Evolutionary conservation across 768 basidiomycete species (phyloP).

Genomic region (Gloeostereum incarnatum): DNA sequence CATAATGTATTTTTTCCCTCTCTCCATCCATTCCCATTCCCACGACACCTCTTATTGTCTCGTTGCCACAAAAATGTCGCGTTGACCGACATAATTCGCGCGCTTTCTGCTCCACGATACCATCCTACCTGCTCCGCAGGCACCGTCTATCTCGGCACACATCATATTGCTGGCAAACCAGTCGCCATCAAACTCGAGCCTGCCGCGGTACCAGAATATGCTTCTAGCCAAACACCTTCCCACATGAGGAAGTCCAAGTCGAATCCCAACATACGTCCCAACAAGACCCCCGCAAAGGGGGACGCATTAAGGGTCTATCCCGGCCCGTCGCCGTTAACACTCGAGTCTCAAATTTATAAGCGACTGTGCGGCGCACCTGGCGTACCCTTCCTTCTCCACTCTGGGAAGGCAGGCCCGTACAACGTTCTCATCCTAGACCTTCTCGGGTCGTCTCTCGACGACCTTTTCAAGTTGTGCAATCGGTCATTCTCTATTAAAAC

Average conservation of each 20-base stretch:
- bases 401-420: conserved; percentile 85
- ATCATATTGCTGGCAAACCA: conserved; percentile 75
- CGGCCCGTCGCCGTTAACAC: conserved; percentile 38
- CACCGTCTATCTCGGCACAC: conserved; percentile 70
- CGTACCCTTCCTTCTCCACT: conserved; percentile 90
- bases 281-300: conserved; percentile 2
- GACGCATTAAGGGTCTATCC: conserved; percentile 11
- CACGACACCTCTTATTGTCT: conserved; percentile 1
- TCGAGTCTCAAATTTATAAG: conserved; percentile 90
- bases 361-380: conserved; percentile 83
- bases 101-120: no score
- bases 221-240: conserved; percentile 15
- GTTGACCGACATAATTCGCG: no score
- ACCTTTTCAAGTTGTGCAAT: conserved; percentile 84
- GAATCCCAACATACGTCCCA: conserved; percentile 3
- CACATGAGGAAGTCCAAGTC: conserved; percentile 4
- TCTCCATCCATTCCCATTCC: no score
- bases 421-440: conserved; percentile 98
- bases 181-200: conserved; percentile 82
- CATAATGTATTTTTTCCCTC: no score
- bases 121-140: conserved; percentile 39
- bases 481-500: conserved; percentile 93
- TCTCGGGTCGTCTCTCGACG: conserved; percentile 82
- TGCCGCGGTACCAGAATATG: no score
- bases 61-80: conserved; percentile 7